Conservation (phyloP, 768 basidiomycete species). For the Russula sp. region DNA sequence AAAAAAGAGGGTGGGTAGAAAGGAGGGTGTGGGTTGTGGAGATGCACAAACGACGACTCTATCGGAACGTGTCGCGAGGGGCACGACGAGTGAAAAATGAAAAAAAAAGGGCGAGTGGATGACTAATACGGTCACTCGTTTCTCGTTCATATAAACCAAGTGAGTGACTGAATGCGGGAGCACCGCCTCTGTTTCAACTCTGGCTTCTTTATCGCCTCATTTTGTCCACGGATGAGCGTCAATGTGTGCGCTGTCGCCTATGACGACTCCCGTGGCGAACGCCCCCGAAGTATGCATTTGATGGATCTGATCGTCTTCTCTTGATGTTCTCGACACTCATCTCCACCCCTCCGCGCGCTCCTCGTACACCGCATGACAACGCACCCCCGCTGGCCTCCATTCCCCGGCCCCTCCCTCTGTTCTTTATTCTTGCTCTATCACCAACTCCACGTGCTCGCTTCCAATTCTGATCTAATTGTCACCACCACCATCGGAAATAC, state of each 20-base stretch:
- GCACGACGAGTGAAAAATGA: too few species aligned
- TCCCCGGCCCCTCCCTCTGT: conserved; percentile 1
- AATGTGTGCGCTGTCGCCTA: conserved; percentile 14
- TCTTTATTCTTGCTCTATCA: not conserved
- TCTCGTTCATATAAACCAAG: too few species aligned
- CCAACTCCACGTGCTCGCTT: not conserved
- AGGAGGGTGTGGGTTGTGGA: not conserved
- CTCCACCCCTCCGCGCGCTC: conserved; percentile 1
- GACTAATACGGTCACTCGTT: not conserved
- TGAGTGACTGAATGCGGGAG: too few species aligned
- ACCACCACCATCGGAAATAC: conserved; percentile 14
- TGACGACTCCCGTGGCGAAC: conserved; percentile 9
- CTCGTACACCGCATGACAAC: conserved; percentile 15
- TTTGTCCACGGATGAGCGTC: not conserved
- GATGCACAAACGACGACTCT: not conserved
- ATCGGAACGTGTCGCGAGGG: too few species aligned
- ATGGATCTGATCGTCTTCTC: conserved; percentile 6
- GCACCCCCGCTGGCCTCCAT: not conserved
- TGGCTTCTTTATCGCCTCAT: not conserved
- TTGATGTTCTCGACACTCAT: conserved; percentile 8
- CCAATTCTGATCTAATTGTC: not conserved
- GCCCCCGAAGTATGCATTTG: not conserved
- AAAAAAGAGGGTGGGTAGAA: conserved; percentile 1
- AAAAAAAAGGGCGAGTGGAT: not conserved
- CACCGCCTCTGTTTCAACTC: not conserved